Percentiles rank a stretch among this genome's conserved stretches.
Conservation (phyloP, 148 eudicot genomes). For the Cornus controversa region DNA sequence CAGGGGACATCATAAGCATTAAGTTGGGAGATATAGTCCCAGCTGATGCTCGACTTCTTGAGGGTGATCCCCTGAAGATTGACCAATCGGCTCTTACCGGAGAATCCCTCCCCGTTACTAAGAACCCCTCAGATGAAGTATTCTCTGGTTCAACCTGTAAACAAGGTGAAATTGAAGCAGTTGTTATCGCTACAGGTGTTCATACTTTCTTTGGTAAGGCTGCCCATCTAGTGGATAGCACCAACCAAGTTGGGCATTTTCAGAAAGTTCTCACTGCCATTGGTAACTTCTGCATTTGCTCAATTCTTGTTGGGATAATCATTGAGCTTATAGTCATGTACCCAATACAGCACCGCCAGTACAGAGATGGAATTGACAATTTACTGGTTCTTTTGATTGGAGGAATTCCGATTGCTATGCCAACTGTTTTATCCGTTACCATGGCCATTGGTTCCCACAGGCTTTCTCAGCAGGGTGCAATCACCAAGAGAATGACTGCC, state of each 20-base stretch:
- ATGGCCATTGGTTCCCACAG: slow-evolving; percentile 56
- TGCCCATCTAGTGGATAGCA: slow-evolving; percentile 45
- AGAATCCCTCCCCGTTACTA: slow-evolving; percentile 41
- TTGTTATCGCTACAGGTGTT: slow-evolving; percentile 48
- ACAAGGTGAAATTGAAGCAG: slow-evolving; percentile 49
- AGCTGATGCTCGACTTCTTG: slow-evolving; percentile 38
- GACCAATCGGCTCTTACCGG: slow-evolving; percentile 41
- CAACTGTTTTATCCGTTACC: slow-evolving; percentile 45
- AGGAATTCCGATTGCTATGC: slow-evolving; percentile 51
- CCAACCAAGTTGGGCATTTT: slow-evolving; percentile 45
- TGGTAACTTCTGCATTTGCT: slow-evolving; percentile 49
- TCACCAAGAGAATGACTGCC: slow-evolving; percentile 53
- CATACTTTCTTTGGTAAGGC: slow-evolving; percentile 51
- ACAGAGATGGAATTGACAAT: slow-evolving; percentile 45
- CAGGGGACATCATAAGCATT: slow-evolving; percentile 33
- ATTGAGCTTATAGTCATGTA: slow-evolving; percentile 43
- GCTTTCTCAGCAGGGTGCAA: slow-evolving; percentile 48
- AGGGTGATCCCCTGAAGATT: slow-evolving; percentile 35
- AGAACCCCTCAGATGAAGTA: slow-evolving; percentile 39
- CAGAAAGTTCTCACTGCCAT: slow-evolving; percentile 48
- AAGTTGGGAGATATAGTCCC: slow-evolving; percentile 37
- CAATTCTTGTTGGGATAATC: slow-evolving; percentile 38
- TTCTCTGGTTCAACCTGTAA: slow-evolving; percentile 53
- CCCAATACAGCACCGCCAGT: slow-evolving; percentile 33
- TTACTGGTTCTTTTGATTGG: slow-evolving; percentile 47